Evolutionary conservation across 306 rosid genomes (phyloP).

Genomic region (Vicia faba): DNA sequence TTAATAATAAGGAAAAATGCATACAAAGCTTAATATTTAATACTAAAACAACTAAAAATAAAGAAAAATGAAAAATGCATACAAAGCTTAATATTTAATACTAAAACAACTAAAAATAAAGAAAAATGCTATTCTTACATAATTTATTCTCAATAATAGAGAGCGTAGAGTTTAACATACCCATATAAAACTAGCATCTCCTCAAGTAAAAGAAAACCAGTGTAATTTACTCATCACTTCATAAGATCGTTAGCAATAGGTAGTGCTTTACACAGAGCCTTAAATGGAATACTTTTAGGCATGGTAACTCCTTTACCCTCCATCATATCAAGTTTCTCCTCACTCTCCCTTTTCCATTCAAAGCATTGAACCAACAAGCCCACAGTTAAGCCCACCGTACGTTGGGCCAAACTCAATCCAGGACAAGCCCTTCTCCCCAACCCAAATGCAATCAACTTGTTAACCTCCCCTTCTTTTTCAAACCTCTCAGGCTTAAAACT

Average conservation of each 20-base stretch:
- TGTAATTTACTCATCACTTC: not conserved
- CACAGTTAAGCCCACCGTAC: conserved; percentile 30
- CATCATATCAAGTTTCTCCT: conserved; percentile 33
- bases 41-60: too few species aligned
- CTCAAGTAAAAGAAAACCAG: too few species aligned
- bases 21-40: too few species aligned
- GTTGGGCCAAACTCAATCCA: conserved; percentile 36
- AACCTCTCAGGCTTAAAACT: conserved; percentile 41
- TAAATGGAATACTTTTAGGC: conserved; percentile 24
- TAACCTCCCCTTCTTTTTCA: conserved; percentile 31
- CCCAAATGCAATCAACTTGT: conserved; percentile 37
- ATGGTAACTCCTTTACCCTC: conserved; percentile 35
- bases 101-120: too few species aligned
- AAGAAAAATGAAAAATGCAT: too few species aligned
- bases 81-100: too few species aligned
- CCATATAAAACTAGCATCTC: too few species aligned
- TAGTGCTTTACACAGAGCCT: conserved; percentile 27
- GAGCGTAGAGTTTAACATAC: too few species aligned
- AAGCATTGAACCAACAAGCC: conserved; percentile 37
- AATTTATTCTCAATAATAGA: too few species aligned
- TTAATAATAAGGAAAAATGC: too few species aligned
- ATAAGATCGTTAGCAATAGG: not conserved
- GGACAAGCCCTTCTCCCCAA: conserved; percentile 41
- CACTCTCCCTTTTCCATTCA: conserved; percentile 36
- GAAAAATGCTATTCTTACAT: too few species aligned